Base-by-base conservation (phyloP, 176 grass and related monocot genomes). In the Eragrostis curvula region DNA sequence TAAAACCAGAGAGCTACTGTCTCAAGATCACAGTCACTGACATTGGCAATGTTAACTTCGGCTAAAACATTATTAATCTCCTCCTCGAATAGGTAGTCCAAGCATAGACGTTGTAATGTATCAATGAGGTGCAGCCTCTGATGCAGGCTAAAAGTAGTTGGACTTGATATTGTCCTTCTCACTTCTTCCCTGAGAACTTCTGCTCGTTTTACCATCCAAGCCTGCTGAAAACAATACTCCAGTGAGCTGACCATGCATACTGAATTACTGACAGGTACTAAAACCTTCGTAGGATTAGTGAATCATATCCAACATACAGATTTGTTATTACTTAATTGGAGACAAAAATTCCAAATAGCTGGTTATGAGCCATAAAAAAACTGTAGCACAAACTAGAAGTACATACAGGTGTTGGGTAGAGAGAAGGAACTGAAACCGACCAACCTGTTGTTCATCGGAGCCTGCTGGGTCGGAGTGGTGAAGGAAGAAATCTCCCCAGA, bases 401-500 rank as follows among this genome's bases (percentile, higher is more conserved):
- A 23, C 0, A 66, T 1, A 15, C 14, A 15, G 16, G 5, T 1
- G 14, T 23, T 5, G 46, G 12, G 16, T 3, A 18, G 14, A 29
- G 1, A n/a, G 44, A 3, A 1, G 0, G 9, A 6, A 13, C 21
- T 14, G 16, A 36, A 36, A 36, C 32, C 32, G 32, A 36, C 32
- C 16, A 5, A 61, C 40, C 74, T 44, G 74, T 9, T 12, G 21
- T 27, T 27, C 2, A 0, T 42, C 0, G 4, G 74, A 77, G 18
- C 40, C 6, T 5, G 25, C 15, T 23, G 79, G 66, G 50, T 29
- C 28, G 51, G 79, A 58, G 50, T 29, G 55, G 15, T 41, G n/a
- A 81, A 81, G 65, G 23, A 81, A 81, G 79, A 70, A 81, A 70
- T 70, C 78, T 20, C 78, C 78, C 78, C 78, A 80, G 6, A 80